Base-by-base conservation (phyloP, 1,284 basidiomycete species). In the Cryptococcus sp. region DNA sequence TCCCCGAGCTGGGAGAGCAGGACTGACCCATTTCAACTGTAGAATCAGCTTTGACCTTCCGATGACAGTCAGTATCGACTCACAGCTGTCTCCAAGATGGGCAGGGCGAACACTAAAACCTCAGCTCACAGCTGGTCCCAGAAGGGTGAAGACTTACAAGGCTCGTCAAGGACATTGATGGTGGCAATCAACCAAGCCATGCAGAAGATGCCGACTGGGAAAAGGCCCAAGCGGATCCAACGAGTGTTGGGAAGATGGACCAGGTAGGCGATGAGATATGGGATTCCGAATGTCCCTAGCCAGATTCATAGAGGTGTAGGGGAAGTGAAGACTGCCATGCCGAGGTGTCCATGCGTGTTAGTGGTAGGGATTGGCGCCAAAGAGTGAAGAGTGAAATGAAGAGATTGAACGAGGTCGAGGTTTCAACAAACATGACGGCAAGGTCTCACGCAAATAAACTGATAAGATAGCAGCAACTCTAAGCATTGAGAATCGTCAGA, bases 11-110 rank as follows among this genome's bases (percentile, higher is more conserved):
- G 39, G 22, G 22, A 21, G 14, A 36, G 34, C n/a, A 6, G 14
- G 11, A 9, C 23, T 7, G 24, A 41, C 39, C 39, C 39, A 41
- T 41, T 41, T 41, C n/a, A 41, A 28, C 39, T 41, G 39, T 10
- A 16, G 11, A 28, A 22, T 25, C 22, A 25, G 38, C 38, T 21
- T 14, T 23, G 7, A 12, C 11, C 19, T 11, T 25, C 16, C 23
- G 4, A 7, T 3, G 19, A 14, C 21, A 5, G 7, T 41, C 39
- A 12, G 4, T 16, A 3, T 9, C 23, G 12, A 45, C 43, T 45
- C 23, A 45, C 43, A 5, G 43, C 34, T 19, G 43, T 45, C 34
- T 36, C 32, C n/a, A 25, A 11, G 23, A 45, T 14, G 16, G 33
- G 33, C 32, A 45, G 16, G 4, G 33, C 34, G 22, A 35, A 37